Percentiles rank a stretch among this genome's conserved stretches.
phyloP scores from a whole-genome alignment of 257 asterid species.

The Nyctanthes arbortristis region DNA sequence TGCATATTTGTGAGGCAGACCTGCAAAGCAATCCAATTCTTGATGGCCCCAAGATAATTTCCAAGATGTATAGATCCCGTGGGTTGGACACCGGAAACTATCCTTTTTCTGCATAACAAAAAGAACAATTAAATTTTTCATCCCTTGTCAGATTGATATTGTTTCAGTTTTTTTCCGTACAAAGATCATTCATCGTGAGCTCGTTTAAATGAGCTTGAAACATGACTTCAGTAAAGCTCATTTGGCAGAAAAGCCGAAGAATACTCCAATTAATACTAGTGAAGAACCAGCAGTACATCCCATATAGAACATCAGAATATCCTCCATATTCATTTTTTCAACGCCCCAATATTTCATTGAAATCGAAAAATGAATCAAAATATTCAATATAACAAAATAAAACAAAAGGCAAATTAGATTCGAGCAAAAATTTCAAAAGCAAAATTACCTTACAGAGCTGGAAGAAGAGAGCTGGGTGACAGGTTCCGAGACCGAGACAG shows the following conservation, averaged over 20 bases:
- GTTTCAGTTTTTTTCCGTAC: background rate
- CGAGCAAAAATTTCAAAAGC: background rate
- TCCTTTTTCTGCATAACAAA: constrained; percentile 67
- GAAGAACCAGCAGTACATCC: background rate
- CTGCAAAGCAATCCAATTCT: constrained; percentile 91
- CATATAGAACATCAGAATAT: background rate
- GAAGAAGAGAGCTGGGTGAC: constrained; percentile 50
- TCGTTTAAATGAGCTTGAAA: too few relatives aligned
- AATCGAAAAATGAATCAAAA: constrained; percentile 4
- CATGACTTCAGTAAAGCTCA: constrained; percentile 2
- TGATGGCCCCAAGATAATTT: constrained; percentile 94
- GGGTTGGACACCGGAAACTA: constrained; percentile 99
- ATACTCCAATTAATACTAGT: background rate
- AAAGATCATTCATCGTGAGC: background rate
- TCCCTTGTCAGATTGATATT: constrained; percentile 5
- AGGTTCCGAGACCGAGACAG: constrained; percentile 54
- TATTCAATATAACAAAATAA: background rate
- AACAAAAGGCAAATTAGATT: background rate
- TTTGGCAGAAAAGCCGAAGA: background rate
- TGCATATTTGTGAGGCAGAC: constrained; percentile 36
- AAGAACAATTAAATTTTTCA: constrained; percentile 17
- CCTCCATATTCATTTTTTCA: background rate
- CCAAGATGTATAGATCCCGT: constrained; percentile 98
- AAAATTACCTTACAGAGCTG: constrained; percentile 52
- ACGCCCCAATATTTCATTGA: constrained; percentile 9